phyloP scores from a whole-genome alignment of 164 flowering plant genomes.

The Taxillus chinensis region DNA sequence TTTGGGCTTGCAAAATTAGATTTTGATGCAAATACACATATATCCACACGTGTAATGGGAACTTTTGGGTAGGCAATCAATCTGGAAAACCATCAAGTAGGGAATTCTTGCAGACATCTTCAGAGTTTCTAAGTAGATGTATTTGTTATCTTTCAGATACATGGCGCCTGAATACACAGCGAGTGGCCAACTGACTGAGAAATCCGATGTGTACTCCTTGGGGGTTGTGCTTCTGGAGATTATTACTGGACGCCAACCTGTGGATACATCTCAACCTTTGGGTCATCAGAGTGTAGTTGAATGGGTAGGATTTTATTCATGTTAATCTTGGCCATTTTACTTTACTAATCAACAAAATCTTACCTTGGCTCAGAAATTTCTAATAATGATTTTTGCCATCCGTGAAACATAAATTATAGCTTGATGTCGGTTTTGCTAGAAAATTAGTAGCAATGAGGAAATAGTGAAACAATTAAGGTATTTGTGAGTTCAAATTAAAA shows the following conservation, averaged over 20 bases:
- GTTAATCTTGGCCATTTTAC: conserved; percentile 5
- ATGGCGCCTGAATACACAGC: conserved; percentile 85
- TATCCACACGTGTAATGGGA: conserved; percentile 90
- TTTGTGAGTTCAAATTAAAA: too few species aligned
- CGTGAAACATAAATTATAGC: too few species aligned
- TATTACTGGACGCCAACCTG: conserved; percentile 74
- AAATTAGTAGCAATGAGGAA: too few species aligned
- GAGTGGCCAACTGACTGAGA: conserved; percentile 73
- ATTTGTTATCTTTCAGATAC: conserved; percentile 36
- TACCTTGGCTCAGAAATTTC: too few species aligned
- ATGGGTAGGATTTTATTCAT: conserved; percentile 38
- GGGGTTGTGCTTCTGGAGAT: conserved; percentile 81
- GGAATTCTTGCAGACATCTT: background rate
- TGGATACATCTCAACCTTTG: conserved; percentile 65
- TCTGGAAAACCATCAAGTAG: background rate
- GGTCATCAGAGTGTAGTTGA: conserved; percentile 80
- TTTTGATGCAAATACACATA: conserved; percentile 63
- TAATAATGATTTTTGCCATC: background rate
- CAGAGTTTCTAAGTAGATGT: background rate
- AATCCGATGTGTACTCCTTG: conserved; percentile 74
- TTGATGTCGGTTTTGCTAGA: background rate
- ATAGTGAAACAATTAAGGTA: too few species aligned
- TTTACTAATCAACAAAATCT: too few species aligned
- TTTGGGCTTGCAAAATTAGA: conserved; percentile 89
- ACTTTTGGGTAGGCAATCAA: conserved; percentile 67